A percentile compares a stretch with the other conserved stretches of the same genome.
Conservation (phyloP, 352 stramenopile species). For the Phytopythium helicoides region DNA sequence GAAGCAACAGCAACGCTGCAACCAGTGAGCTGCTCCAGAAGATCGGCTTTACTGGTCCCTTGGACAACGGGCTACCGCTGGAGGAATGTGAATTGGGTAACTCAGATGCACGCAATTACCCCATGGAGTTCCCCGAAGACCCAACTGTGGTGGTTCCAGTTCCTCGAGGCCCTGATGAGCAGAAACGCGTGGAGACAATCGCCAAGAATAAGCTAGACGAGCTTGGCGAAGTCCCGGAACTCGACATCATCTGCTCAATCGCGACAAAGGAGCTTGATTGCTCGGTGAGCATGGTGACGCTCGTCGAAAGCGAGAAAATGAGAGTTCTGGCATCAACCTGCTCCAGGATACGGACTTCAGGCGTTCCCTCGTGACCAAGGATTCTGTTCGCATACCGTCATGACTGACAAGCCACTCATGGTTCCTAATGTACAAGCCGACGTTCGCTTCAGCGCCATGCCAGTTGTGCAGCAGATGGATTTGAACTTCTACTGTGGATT, state of each 20-base stretch:
- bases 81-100: conserved; percentile 48
- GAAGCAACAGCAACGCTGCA: neutral
- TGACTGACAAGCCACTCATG: conserved; percentile 57
- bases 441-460: conserved; percentile 60
- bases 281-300: conserved; percentile 54
- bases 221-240: conserved; percentile 50
- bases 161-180: conserved; percentile 43
- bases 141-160: conserved; percentile 19
- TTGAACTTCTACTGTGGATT: conserved; percentile 80
- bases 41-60: conserved; percentile 1
- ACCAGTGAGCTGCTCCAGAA: neutral
- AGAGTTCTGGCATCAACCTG: conserved; percentile 48
- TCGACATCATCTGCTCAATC: conserved; percentile 68
- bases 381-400: conserved; percentile 66
- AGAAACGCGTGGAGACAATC: conserved; percentile 44
- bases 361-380: conserved; percentile 52
- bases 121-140: conserved; percentile 32
- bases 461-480: conserved; percentile 23
- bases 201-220: conserved; percentile 40
- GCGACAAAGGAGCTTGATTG: conserved; percentile 53
- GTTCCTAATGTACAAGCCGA: conserved; percentile 57
- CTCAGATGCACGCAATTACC: conserved; percentile 40
- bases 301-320: conserved; percentile 49
- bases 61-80: conserved; percentile 14
- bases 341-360: conserved; percentile 11